Percentiles rank a stretch among this genome's conserved stretches.
phyloP scores from a whole-genome alignment of 495 filamentous ascomycete species.

The Trichoderma erinaceum region DNA sequence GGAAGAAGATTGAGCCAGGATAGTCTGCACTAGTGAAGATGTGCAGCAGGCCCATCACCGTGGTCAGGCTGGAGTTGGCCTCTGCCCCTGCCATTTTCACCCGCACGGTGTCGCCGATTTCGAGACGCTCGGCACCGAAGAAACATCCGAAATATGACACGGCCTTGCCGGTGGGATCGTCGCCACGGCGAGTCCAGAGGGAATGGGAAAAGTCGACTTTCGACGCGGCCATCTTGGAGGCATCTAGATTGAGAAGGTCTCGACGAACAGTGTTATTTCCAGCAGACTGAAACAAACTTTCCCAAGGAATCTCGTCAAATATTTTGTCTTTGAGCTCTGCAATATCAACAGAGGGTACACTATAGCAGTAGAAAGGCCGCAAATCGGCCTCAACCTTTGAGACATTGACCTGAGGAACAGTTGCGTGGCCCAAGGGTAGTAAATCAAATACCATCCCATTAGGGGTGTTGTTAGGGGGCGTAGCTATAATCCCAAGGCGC shows the following conservation, averaged over 20 bases:
- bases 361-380: slow-evolving; percentile 18
- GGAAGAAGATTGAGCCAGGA: slow-evolving; percentile 15
- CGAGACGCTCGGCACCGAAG: slow-evolving; percentile 18
- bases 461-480: background rate
- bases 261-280: slow-evolving; percentile 1
- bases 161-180: background rate
- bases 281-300: background rate
- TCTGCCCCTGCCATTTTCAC: background rate
- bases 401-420: background rate
- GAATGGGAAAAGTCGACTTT: slow-evolving; percentile 17
- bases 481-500: slow-evolving; percentile 15
- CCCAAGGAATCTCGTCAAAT: slow-evolving; percentile 15
- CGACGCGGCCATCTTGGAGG: slow-evolving; percentile 18
- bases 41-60: slow-evolving; percentile 10
- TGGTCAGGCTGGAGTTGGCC: background rate
- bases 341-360: slow-evolving; percentile 12
- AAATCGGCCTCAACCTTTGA: slow-evolving; percentile 5
- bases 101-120: slow-evolving; percentile 16
- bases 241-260: slow-evolving; percentile 15
- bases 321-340: slow-evolving; percentile 15
- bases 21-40: slow-evolving; percentile 9
- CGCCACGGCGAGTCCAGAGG: slow-evolving; percentile 2
- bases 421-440: slow-evolving; percentile 14
- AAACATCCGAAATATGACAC: slow-evolving; percentile 15
- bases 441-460: slow-evolving; percentile 4